Conservation (phyloP, 768 basidiomycete species). For the Crepidotus variabilis region DNA sequence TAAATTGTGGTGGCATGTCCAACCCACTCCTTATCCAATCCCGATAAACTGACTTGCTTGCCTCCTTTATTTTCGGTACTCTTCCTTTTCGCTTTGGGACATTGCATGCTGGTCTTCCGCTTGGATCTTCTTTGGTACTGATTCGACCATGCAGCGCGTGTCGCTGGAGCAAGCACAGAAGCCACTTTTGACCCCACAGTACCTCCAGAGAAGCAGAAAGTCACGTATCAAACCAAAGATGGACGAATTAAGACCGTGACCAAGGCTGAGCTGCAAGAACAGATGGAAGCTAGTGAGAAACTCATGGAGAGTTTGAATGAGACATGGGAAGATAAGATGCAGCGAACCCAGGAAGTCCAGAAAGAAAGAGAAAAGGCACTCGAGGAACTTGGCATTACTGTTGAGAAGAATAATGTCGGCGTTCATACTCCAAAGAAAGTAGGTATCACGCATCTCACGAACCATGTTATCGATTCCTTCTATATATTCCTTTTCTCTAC, state of each 20-base stretch:
- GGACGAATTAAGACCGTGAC: conserved; percentile 94
- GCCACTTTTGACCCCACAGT: conserved; percentile 82
- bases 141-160: conserved; percentile 51
- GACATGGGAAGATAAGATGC: conserved; percentile 95
- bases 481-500: not conserved
- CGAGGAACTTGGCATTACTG: conserved; percentile 95
- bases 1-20: conserved; percentile 2
- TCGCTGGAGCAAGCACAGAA: conserved; percentile 64
- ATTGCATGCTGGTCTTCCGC: conserved; percentile 2
- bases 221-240: conserved; percentile 90
- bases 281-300: conserved; percentile 93
- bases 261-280: conserved; percentile 96
- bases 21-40: conserved; percentile 2
- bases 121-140: conserved; percentile 4
- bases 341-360: conserved; percentile 90
- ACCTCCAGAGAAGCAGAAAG: conserved; percentile 92
- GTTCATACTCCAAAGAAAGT: conserved; percentile 98
- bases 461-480: not conserved
- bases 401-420: conserved; percentile 94
- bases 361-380: conserved; percentile 96
- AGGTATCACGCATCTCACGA: conserved; percentile 29
- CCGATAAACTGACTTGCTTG: conserved; percentile 9
- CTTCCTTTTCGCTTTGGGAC: conserved; percentile 1
- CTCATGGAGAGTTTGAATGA: conserved; percentile 91
- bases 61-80: conserved; percentile 10